Percentiles rank a stretch among this genome's conserved stretches.
These are phyloP conservation scores for Hypocreales sp. DNA, from an alignment of 2,329 filamentous ascomycete genomes.

Conservation along the genomic window DNA sequence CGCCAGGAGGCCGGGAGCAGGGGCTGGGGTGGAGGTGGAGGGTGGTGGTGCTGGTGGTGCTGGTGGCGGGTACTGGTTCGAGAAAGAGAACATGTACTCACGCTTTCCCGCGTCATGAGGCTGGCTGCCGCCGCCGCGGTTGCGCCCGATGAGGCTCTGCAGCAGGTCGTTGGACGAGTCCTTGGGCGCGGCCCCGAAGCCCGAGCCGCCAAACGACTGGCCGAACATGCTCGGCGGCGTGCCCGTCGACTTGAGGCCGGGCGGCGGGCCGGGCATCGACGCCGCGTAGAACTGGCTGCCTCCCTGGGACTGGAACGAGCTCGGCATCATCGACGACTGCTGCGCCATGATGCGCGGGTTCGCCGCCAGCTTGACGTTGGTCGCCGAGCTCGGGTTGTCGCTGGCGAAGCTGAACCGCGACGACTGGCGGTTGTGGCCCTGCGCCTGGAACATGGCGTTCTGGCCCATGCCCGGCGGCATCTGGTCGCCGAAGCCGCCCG, in stretches of 20 bases:
- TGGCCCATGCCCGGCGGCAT: constrained; percentile 39
- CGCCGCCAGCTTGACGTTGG: constrained; percentile 57
- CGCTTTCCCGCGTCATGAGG: constrained; percentile 82
- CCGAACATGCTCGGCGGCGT: constrained; percentile 93
- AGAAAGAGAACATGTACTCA: constrained; percentile 95
- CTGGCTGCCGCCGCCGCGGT: constrained; percentile 51
- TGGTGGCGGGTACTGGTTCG: constrained; percentile 57
- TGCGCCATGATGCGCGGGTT: constrained; percentile 72
- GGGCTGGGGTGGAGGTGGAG: constrained; percentile 68
- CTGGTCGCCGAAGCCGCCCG: constrained; percentile 44
- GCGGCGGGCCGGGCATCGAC: constrained; percentile 83
- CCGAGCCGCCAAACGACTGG: constrained; percentile 66
- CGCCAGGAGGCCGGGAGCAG: constrained; percentile 80
- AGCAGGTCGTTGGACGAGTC: constrained; percentile 52
- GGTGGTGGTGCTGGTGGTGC: constrained; percentile 30
- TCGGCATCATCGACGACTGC: constrained; percentile 76
- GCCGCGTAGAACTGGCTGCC: constrained; percentile 63
- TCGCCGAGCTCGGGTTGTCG: constrained; percentile 38
- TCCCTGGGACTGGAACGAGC: constrained; percentile 41
- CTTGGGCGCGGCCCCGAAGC: constrained; percentile 54
- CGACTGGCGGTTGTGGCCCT: constrained; percentile 65
- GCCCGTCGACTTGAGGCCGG: constrained; percentile 85
- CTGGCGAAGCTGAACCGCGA: constrained; percentile 82
- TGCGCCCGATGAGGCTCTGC: constrained; percentile 65
- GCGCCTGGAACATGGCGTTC: constrained; percentile 32